phyloP scores from a whole-genome alignment of 176 grass and related monocot species.

The Ensete ventricosum region DNA sequence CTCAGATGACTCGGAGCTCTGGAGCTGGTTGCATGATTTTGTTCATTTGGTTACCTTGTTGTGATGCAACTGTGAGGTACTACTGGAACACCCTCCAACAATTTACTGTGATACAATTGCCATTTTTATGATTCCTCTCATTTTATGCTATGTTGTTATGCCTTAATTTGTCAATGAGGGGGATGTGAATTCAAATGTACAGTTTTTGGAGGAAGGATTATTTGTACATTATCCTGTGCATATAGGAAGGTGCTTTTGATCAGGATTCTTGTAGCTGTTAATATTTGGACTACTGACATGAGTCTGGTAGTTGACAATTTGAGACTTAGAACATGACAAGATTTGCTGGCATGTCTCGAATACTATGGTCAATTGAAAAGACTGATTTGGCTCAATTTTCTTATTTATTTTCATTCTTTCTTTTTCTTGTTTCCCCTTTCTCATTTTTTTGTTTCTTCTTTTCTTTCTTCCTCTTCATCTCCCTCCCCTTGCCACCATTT shows the following conservation, averaged over 20 bases:
- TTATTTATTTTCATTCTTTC: too few species aligned
- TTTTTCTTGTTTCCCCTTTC: too few species aligned
- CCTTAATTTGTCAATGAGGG: neutral
- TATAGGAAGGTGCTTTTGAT: neutral
- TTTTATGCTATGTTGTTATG: neutral
- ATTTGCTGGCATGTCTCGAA: too few species aligned
- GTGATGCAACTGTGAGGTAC: neutral
- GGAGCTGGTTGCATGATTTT: neutral
- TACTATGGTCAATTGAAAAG: too few species aligned
- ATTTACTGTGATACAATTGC: neutral
- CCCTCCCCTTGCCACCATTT: too few species aligned
- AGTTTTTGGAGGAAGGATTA: neutral
- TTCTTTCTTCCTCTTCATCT: too few species aligned
- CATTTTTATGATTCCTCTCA: neutral
- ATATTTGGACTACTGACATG: neutral
- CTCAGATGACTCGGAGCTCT: constrained; percentile 26
- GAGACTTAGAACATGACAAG: neutral
- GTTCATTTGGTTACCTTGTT: neutral
- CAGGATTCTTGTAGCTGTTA: neutral
- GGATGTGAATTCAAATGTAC: constrained; percentile 9
- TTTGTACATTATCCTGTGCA: constrained; percentile 1
- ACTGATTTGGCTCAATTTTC: too few species aligned
- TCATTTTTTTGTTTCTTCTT: too few species aligned
- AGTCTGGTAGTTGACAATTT: neutral
- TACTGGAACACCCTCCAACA: neutral